Conservation (phyloP, 257 asterid genomes). For the Capsicum baccatum region DNA sequence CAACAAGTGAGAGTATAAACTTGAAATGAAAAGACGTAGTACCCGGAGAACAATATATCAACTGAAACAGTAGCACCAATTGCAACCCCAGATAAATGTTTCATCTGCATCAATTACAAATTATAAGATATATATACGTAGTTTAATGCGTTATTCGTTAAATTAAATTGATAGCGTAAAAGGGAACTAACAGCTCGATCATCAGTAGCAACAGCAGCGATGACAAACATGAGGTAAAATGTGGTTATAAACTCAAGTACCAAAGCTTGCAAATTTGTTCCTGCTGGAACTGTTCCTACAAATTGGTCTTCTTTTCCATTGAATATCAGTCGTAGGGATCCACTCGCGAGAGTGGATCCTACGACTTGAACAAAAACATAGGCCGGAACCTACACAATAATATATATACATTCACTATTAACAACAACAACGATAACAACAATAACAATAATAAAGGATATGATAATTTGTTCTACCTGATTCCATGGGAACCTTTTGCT, state of each 20-base stretch:
- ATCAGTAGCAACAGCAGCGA: constrained; percentile 42
- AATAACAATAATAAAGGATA: neutral
- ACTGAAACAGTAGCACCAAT: constrained; percentile 40
- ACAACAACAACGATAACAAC: neutral
- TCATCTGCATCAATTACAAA: constrained; percentile 30
- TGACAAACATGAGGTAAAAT: constrained; percentile 43
- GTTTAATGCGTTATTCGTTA: neutral
- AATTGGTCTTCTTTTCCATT: constrained; percentile 35
- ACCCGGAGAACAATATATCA: constrained; percentile 45
- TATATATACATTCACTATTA: neutral
- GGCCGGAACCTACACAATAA: constrained; percentile 19
- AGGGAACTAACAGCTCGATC: constrained; percentile 30
- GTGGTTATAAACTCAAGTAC: constrained; percentile 41
- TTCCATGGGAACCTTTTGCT: constrained; percentile 35
- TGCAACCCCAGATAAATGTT: constrained; percentile 35
- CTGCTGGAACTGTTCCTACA: constrained; percentile 43
- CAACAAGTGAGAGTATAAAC: too few species aligned
- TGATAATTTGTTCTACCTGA: constrained; percentile 14
- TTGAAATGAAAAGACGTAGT: neutral
- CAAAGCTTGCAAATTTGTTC: constrained; percentile 40
- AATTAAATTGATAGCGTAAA: neutral
- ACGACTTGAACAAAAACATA: constrained; percentile 39
- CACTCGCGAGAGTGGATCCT: constrained; percentile 44
- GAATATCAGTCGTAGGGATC: constrained; percentile 38
- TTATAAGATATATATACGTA: neutral